Conservation (phyloP, 192 early-diverging fungal species). For the Coemansia pectinata region DNA sequence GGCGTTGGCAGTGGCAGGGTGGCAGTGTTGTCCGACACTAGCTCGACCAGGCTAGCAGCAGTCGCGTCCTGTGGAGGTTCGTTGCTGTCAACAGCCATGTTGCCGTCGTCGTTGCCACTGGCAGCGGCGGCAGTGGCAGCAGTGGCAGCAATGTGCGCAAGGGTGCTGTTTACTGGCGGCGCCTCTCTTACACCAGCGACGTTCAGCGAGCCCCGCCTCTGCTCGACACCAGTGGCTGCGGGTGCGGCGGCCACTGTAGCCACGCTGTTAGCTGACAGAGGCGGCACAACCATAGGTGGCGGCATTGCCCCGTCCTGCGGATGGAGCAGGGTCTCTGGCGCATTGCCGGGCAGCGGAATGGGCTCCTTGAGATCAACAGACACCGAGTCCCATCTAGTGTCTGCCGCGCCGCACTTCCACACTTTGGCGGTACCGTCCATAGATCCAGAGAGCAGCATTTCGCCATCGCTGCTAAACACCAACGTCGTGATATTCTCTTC, state of each 20-base stretch:
- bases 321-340: conserved; percentile 10
- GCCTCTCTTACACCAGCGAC: not conserved
- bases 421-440: conserved; percentile 78
- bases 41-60: not conserved
- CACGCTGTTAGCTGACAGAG: not conserved
- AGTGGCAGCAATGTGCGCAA: not conserved
- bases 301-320: conserved; percentile 5
- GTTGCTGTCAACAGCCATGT: not conserved
- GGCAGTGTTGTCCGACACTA: conserved; percentile 17
- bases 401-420: conserved; percentile 61
- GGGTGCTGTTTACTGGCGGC: not conserved
- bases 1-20: not conserved
- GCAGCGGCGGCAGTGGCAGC: not conserved
- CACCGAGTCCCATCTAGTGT: conserved; percentile 61
- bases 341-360: conserved; percentile 9
- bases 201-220: conserved; percentile 1
- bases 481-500: conserved; percentile 72
- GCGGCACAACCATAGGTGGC: not conserved
- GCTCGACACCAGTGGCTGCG: not conserved
- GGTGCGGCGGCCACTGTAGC: not conserved
- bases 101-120: not conserved
- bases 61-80: not conserved
- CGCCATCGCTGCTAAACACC: conserved; percentile 68
- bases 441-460: conserved; percentile 70
- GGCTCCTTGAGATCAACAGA: conserved; percentile 47